Percentiles rank a stretch among this genome's conserved stretches.
Conservation (phyloP, 805 yeast genomes). For the Starmerella vitae region DNA sequence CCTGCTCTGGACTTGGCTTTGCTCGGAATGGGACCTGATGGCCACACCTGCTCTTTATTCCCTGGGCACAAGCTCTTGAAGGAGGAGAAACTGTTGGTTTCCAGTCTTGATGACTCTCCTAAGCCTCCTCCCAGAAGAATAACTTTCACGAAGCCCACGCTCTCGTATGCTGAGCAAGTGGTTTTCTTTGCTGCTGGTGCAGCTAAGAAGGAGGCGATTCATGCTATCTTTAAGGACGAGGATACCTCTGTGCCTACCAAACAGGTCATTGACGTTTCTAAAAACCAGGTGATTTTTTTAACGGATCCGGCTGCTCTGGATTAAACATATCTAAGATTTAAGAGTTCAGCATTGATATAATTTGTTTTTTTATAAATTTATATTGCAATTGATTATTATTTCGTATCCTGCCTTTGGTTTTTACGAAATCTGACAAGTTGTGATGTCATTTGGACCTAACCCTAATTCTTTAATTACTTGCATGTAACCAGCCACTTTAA, state of each 20-base stretch:
- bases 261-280: conserved; percentile 47
- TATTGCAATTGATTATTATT: too few relatives aligned
- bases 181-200: conserved; percentile 86
- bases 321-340: too few relatives aligned
- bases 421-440: too few relatives aligned
- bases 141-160: conserved; percentile 70
- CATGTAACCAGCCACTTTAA: too few relatives aligned
- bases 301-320: conserved; percentile 72
- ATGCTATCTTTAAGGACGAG: conserved; percentile 46
- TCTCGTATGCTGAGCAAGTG: conserved; percentile 40
- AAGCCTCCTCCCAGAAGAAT: conserved; percentile 88
- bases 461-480: too few relatives aligned
- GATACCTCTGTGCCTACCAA: conserved; percentile 45
- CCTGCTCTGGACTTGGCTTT: conserved; percentile 46
- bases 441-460: too few relatives aligned
- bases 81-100: conserved; percentile 41
- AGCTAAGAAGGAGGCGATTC: conserved; percentile 60
- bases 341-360: too few relatives aligned
- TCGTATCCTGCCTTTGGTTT: too few relatives aligned
- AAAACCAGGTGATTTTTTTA: conserved; percentile 57
- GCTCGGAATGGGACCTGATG: conserved; percentile 91
- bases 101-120: conserved; percentile 68
- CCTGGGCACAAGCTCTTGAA: conserved; percentile 61
- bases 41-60: conserved; percentile 87
- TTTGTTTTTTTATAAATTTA: too few relatives aligned